A percentile compares a stretch with the other conserved stretches of the same genome.
phyloP scores from a whole-genome alignment of 768 basidiomycete genomes.

The Termitomyces sp. region DNA sequence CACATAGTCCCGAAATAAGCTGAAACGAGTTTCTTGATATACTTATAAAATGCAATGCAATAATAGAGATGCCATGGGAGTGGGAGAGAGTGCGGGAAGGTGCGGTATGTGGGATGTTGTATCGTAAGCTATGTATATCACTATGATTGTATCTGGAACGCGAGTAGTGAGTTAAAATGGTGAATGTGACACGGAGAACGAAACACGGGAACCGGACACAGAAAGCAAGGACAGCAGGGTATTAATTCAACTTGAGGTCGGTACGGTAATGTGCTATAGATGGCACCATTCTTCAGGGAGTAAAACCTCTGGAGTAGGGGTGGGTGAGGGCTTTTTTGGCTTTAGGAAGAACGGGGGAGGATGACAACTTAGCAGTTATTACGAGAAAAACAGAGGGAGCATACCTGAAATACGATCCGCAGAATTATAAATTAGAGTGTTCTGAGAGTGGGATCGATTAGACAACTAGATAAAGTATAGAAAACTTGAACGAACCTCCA shows the following conservation, averaged over 20 bases:
- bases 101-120: constrained; percentile 6
- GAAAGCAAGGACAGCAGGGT: constrained; percentile 10
- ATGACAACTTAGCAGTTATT: constrained; percentile 19
- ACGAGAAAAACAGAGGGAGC: constrained; percentile 17
- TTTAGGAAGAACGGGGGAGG: constrained; percentile 40
- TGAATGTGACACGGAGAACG: not conserved
- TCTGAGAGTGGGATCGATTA: constrained; percentile 28
- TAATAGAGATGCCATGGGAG: constrained; percentile 6
- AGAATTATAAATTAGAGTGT: constrained; percentile 81
- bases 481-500: constrained; percentile 47
- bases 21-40: constrained; percentile 1
- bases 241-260: constrained; percentile 1
- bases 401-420: constrained; percentile 89
- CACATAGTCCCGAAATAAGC: too few species aligned
- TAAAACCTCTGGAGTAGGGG: constrained; percentile 45
- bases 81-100: not conserved
- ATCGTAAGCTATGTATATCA: constrained; percentile 3
- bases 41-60: constrained; percentile 12
- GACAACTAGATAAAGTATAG: not conserved
- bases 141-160: constrained; percentile 7
- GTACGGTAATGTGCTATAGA: not conserved
- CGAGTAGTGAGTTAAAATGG: constrained; percentile 1
- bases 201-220: constrained; percentile 1
- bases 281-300: constrained; percentile 16
- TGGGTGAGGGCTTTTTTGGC: constrained; percentile 55